phyloP scores from a whole-genome alignment of 2,329 filamentous ascomycete genomes.

The Cytospora chrysosperma region DNA sequence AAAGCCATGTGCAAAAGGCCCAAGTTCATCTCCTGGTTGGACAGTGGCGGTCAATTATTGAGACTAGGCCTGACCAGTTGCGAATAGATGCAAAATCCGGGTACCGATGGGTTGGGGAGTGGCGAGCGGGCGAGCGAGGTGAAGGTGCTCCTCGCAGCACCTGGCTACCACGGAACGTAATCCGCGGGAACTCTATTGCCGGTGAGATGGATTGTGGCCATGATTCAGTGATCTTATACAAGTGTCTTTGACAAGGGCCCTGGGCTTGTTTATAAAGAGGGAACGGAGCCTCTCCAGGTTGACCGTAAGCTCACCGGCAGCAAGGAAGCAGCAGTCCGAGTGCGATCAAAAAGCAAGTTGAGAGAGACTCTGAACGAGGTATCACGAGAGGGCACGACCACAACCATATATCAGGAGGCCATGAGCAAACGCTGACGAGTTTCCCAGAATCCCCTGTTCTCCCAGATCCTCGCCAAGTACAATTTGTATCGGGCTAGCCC shows the following conservation, averaged over 20 bases:
- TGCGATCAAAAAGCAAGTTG: slow-evolving; percentile 3
- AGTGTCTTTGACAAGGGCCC: slow-evolving; percentile 2
- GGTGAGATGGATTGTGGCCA: neutral
- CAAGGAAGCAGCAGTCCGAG: neutral
- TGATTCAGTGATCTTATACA: neutral
- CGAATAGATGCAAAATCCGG: slow-evolving; percentile 17
- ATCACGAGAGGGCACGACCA: neutral
- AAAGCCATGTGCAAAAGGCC: slow-evolving; percentile 22
- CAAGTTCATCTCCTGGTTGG: slow-evolving; percentile 21
- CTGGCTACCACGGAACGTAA: slow-evolving; percentile 9
- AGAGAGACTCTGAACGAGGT: neutral
- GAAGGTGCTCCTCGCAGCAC: slow-evolving; percentile 7
- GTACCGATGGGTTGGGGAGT: slow-evolving; percentile 19
- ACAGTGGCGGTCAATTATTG: slow-evolving; percentile 31
- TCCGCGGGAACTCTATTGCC: neutral
- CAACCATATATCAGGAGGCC: neutral
- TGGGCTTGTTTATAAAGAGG: slow-evolving; percentile 9
- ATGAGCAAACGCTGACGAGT: slow-evolving; percentile 2
- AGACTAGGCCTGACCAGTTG: slow-evolving; percentile 17
- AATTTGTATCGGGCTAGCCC: neutral
- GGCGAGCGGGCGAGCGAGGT: slow-evolving; percentile 10
- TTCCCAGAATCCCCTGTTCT: neutral
- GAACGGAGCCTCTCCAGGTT: neutral
- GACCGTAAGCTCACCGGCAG: neutral
- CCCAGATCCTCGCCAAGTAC: slow-evolving; percentile 3